Conservation (phyloP, 371 early-diverging fungal genomes). For the Rhizopus arrhizus region DNA sequence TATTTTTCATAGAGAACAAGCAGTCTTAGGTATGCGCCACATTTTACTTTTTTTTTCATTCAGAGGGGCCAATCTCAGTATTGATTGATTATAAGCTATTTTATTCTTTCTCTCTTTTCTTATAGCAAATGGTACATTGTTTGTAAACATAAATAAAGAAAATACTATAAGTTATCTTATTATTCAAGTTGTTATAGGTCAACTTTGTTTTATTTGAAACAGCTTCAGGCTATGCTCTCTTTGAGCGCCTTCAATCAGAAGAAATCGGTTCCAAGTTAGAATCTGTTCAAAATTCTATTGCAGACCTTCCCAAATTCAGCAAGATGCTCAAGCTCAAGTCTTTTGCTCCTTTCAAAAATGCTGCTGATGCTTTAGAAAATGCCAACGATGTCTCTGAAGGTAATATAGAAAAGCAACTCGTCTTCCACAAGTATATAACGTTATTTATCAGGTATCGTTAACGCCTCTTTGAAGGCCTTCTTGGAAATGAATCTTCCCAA, state of each 20-base stretch:
- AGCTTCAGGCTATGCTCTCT: conserved; percentile 95
- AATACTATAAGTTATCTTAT: too few species aligned
- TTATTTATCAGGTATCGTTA: conserved; percentile 66
- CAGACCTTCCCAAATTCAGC: conserved; percentile 90
- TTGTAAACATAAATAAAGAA: too few species aligned
- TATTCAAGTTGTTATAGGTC: conserved; percentile 28
- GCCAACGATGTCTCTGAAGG: conserved; percentile 98
- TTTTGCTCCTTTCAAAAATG: conserved; percentile 95
- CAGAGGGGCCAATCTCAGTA: too few species aligned
- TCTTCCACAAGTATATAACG: too few species aligned
- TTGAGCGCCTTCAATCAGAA: conserved; percentile 92
- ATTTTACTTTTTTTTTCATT: too few species aligned
- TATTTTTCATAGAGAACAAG: too few species aligned
- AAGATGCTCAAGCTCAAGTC: conserved; percentile 90
- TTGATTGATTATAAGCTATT: too few species aligned
- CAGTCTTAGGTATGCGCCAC: too few species aligned
- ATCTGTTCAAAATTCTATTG: conserved; percentile 80
- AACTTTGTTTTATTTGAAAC: conserved; percentile 89
- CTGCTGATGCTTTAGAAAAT: conserved; percentile 97
- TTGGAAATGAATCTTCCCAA: conserved; percentile 92
- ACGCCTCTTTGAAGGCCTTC: conserved; percentile 86
- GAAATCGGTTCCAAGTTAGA: conserved; percentile 94
- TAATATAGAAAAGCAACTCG: conserved; percentile 21
- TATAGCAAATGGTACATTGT: too few species aligned
- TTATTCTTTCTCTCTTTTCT: too few species aligned